Conservation (phyloP, 495 filamentous ascomycete genomes). For the Apiosordaria backusii region DNA sequence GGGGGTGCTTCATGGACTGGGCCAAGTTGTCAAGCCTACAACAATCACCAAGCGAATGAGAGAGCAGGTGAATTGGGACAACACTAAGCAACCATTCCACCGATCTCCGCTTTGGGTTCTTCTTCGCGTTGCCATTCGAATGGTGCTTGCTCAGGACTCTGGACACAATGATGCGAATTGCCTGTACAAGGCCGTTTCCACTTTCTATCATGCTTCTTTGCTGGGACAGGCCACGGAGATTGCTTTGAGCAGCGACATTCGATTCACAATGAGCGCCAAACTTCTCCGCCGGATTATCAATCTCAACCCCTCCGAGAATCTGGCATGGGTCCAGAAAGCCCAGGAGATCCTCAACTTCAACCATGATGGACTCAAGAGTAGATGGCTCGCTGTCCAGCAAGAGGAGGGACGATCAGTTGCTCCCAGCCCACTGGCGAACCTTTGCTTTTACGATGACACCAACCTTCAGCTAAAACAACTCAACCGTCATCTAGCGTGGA, state of each 20-base stretch:
- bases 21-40: constrained; percentile 24
- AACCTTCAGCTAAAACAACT: constrained; percentile 13
- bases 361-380: not conserved
- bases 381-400: constrained; percentile 18
- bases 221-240: constrained; percentile 26
- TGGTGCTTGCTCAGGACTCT: constrained; percentile 19
- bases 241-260: constrained; percentile 29
- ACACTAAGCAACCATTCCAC: constrained; percentile 47
- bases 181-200: constrained; percentile 56
- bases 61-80: constrained; percentile 55
- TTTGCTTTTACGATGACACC: constrained; percentile 15
- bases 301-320: constrained; percentile 19
- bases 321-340: constrained; percentile 5
- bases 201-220: constrained; percentile 46
- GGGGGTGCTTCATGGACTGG: constrained; percentile 44
- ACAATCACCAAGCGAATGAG: constrained; percentile 56
- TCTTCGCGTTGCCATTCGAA: constrained; percentile 53
- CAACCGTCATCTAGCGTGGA: constrained; percentile 8
- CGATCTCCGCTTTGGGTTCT: constrained; percentile 60
- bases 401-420: not conserved
- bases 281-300: constrained; percentile 48
- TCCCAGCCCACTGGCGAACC: not conserved
- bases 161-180: constrained; percentile 12
- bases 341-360: not conserved
- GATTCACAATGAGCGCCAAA: constrained; percentile 50